Evolutionary conservation across 2,329 filamentous ascomycete species (phyloP), one percentile per base, ranked within the genome.

Genomic region (Lasiodiplodia sp.): DNA sequence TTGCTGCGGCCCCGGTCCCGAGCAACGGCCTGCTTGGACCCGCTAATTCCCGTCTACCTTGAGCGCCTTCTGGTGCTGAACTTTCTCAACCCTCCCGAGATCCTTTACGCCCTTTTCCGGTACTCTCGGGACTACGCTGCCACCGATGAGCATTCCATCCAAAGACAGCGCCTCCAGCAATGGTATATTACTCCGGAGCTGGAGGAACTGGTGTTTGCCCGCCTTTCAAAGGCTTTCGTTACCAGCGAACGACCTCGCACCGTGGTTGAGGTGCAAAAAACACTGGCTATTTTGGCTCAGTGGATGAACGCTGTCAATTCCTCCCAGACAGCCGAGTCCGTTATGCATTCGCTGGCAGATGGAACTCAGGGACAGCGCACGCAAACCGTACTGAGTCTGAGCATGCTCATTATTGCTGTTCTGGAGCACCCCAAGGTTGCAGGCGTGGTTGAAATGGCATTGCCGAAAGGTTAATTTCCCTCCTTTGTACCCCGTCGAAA

Each of bases 371-470:
- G 65, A 83, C 86, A 47, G 80, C 86, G 65, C 78, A 84, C 47
- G 76, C 84, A 89, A 38, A 88, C 91, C 63, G 86, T 89, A 81
- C 87, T 85, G 55, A 83, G 88, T 0, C 86, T 92, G 70, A 87
- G 90, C 2, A 86, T 90, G 75, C 81, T 92, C 21, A 79, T 91
- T 6, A 79, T 91, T 60, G 85, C 87, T 0, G 81, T 91, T 12
- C 85, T 87, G 67, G 89, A 92, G 71, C 90, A 89, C 71, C 79
- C 80, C 3, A 80, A 82, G 4, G 83, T 91, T 12, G 76, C 90
- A 4, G 79, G 81, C 55, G 83, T 86, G 3, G 77, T 92, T 58
- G 82, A 83, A 68, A 85, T 83, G 72, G 49, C 56, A 21, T 60
- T 58, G 18, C 66, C 66, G 7, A 68, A 69, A 53, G 67, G 57